Evolutionary conservation across 2,329 filamentous ascomycete genomes (phyloP).

Genomic region (Hymenoscyphus albidus): DNA sequence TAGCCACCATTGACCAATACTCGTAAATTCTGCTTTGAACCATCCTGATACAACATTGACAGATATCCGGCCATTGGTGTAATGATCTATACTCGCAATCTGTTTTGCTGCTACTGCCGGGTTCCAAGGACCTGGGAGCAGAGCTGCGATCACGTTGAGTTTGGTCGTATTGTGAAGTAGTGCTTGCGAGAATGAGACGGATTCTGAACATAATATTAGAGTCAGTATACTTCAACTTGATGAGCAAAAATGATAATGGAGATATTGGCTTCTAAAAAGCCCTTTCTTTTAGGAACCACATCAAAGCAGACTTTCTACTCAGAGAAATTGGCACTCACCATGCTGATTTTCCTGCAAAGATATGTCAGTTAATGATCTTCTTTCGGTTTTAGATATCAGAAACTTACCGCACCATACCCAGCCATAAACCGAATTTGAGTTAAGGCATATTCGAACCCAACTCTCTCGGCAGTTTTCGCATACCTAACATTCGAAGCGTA

Average conservation of each 20-base stretch:
- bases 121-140: constrained; percentile 49
- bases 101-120: constrained; percentile 51
- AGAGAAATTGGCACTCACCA: neutral
- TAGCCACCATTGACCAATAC: constrained; percentile 52
- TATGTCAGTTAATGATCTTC: neutral
- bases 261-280: too few species aligned
- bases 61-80: constrained; percentile 47
- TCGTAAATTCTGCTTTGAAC: constrained; percentile 51
- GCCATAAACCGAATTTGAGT: constrained; percentile 52
- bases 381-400: neutral
- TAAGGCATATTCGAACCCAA: constrained; percentile 49
- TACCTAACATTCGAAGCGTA: constrained; percentile 46
- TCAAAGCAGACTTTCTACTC: too few species aligned
- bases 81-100: constrained; percentile 50
- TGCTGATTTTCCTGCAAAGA: constrained; percentile 41
- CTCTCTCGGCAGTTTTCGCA: constrained; percentile 45
- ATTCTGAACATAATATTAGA: constrained; percentile 34
- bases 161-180: constrained; percentile 45
- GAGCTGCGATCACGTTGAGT: constrained; percentile 48
- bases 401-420: constrained; percentile 42
- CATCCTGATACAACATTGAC: constrained; percentile 52
- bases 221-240: too few species aligned
- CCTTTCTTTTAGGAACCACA: too few species aligned
- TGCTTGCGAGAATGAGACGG: constrained; percentile 49
- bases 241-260: too few species aligned